Evolutionary conservation across 805 yeast genomes (phyloP).

Genomic region (Wickerhamomyces chambardii): DNA sequence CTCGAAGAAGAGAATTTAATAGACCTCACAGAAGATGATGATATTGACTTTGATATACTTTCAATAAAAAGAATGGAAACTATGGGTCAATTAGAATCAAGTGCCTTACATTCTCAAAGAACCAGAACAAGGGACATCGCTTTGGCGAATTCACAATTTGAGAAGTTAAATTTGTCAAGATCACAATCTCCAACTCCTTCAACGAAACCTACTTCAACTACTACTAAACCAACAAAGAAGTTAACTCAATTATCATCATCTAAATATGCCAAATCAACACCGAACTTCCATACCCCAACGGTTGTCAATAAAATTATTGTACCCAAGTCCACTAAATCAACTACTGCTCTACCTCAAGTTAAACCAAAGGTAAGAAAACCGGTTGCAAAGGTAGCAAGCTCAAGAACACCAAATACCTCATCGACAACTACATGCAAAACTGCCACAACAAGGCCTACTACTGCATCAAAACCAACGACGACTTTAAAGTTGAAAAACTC

Average conservation of each 20-base stretch:
- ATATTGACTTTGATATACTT: slow-evolving; percentile 6
- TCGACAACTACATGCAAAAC: background rate
- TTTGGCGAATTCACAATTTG: slow-evolving; percentile 2
- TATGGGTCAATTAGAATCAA: slow-evolving; percentile 16
- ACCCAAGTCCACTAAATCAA: background rate
- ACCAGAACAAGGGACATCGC: slow-evolving; percentile 7
- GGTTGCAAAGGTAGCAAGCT: background rate
- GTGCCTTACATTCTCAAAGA: slow-evolving; percentile 10
- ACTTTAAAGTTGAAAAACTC: too few species aligned
- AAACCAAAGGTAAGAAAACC: background rate
- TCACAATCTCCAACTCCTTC: background rate
- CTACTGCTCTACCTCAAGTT: background rate
- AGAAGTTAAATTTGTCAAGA: background rate
- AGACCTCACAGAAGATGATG: slow-evolving; percentile 1
- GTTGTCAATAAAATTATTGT: background rate
- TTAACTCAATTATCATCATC: background rate
- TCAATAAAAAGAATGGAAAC: slow-evolving; percentile 14
- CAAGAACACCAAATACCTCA: background rate
- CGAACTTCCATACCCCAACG: background rate
- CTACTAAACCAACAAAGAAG: background rate
- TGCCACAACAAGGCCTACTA: background rate
- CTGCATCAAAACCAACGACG: background rate
- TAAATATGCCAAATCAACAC: background rate
- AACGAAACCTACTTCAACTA: background rate
- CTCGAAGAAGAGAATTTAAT: background rate